Base-by-base conservation (phyloP, 257 asterid species). In the Cruciata laevipes region DNA sequence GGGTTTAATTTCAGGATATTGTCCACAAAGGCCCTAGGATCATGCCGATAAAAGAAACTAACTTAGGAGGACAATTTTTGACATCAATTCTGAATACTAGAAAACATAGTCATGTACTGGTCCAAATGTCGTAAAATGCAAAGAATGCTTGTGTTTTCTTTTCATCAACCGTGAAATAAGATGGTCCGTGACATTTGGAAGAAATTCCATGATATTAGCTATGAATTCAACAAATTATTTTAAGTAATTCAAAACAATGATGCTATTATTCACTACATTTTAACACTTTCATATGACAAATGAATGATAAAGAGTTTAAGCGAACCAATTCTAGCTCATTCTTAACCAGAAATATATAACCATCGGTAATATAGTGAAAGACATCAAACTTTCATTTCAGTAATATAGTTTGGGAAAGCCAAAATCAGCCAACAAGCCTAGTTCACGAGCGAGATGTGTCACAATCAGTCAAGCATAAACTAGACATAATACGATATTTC, bases 1-100 rank as follows among this genome's bases (percentile, higher is more conserved):
- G 40, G n/a, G 32, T 21, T 61, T 65, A 38, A 20, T 62, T 63
- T 68, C 59, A 59, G 68, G 78, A 35, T 49, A 51, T 18, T 32
- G 44, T 69, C 74, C 77, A 73, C 78, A 69, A 44, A 74, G 78
- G 44, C 68, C 78, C 78, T 74, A 74, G 35, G 78, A 64, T 63
- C 64, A 74, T 69, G 78, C 67, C 44, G 71, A 73, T 24, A 33
- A n/a, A 51, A 64, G 61, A 63, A 69, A 64, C 24, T 21, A 31
- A 42, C n/a, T 42, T n/a, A 30, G 51, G 72, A 51, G 49, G 72
- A 70, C 70, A 59, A 51, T 18, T 75, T 72, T 75, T 56, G 47
- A 69, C 63, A 66, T 40, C 55, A 53, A 44, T 25, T 65, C 4
- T 11, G 20, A 3, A 47, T 16, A 24, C 17, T 8, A 7, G 21